Conservation (phyloP, 768 basidiomycete species). For the Boletus rubroflammeus region DNA sequence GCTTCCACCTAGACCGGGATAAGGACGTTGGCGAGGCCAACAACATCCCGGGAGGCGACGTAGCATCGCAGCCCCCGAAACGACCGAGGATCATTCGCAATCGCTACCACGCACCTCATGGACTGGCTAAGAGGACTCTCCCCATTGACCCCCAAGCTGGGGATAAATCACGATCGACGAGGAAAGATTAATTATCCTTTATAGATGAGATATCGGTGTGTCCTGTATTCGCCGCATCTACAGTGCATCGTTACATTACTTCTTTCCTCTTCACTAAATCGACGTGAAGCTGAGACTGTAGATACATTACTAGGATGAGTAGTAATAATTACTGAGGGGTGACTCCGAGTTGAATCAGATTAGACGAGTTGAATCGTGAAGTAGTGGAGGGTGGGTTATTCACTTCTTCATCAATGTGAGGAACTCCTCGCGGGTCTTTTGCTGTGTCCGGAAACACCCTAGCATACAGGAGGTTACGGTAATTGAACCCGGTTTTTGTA, state of each 20-base stretch:
- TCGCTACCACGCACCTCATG: slow-evolving; percentile 43
- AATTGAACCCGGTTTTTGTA: slow-evolving; percentile 94
- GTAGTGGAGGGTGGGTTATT: slow-evolving; percentile 1
- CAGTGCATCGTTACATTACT: slow-evolving; percentile 16
- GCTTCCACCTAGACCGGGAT: slow-evolving; percentile 52
- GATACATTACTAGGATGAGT: slow-evolving; percentile 18
- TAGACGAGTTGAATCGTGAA: slow-evolving; percentile 49
- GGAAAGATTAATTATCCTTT: slow-evolving; percentile 46
- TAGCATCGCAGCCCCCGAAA: slow-evolving; percentile 46
- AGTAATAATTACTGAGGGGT: slow-evolving; percentile 23
- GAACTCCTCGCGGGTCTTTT: slow-evolving; percentile 98
- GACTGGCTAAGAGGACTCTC: slow-evolving; percentile 54
- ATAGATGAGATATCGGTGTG: slow-evolving; percentile 7
- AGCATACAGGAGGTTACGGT: slow-evolving; percentile 98
- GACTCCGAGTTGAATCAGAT: slow-evolving; percentile 33
- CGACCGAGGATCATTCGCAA: slow-evolving; percentile 57
- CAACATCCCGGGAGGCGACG: slow-evolving; percentile 36
- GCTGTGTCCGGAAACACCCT: slow-evolving; percentile 96
- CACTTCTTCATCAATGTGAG: slow-evolving; percentile 72
- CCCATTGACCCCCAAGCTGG: slow-evolving; percentile 60
- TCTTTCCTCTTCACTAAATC: slow-evolving; percentile 10
- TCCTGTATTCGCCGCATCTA: slow-evolving; percentile 10
- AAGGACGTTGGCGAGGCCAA: slow-evolving; percentile 45
- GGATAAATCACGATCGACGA: slow-evolving; percentile 49
- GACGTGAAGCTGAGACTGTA: slow-evolving; percentile 9